Percentiles rank a stretch among this genome's conserved stretches.
Evolutionary conservation across 31 red algal genomes (phyloP).

Genomic region (Pterothamnion heteromorphum): DNA sequence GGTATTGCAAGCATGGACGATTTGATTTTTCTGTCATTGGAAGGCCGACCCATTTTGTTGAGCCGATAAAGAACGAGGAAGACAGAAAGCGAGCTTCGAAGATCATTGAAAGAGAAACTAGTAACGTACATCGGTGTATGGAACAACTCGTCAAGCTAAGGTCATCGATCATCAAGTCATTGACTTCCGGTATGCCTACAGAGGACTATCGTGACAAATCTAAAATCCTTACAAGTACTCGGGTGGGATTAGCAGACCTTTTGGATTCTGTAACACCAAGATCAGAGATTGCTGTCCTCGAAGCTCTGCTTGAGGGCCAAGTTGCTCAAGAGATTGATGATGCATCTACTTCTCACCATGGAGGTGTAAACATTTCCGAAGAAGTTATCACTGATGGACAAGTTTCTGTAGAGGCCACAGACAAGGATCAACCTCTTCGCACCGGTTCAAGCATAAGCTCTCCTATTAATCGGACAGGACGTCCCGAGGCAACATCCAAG

Average conservation of each 20-base stretch:
- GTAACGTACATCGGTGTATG: conserved; percentile 68
- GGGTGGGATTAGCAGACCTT: conserved; percentile 53
- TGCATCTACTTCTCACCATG: conserved; percentile 54
- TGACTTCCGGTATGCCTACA: conserved; percentile 50
- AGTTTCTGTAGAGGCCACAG: conserved; percentile 53
- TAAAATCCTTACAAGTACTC: conserved; percentile 11
- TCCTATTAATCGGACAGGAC: conserved; percentile 31
- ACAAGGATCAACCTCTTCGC: conserved; percentile 54
- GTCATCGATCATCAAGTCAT: conserved; percentile 57
- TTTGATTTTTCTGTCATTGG: conserved; percentile 76
- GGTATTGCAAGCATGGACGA: conserved; percentile 74
- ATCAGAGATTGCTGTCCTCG: conserved; percentile 62
- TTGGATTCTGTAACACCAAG: conserved; percentile 57
- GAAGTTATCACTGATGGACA: conserved; percentile 54
- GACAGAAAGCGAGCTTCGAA: conserved; percentile 67
- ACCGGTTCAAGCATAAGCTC: conserved; percentile 48
- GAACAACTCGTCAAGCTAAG: conserved; percentile 59
- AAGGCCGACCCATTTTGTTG: conserved; percentile 61
- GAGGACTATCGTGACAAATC: conserved; percentile 46
- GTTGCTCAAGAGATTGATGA: conserved; percentile 64
- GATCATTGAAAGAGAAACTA: conserved; percentile 76
- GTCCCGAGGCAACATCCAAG: conserved; percentile 15
- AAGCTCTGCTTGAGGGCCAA: conserved; percentile 65
- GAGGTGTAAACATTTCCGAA: conserved; percentile 60
- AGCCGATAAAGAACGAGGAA: conserved; percentile 64